These are phyloP conservation scores for Elsinoe perseae DNA, from an alignment of 2,329 filamentous ascomycete species.

Conservation along the genomic window DNA sequence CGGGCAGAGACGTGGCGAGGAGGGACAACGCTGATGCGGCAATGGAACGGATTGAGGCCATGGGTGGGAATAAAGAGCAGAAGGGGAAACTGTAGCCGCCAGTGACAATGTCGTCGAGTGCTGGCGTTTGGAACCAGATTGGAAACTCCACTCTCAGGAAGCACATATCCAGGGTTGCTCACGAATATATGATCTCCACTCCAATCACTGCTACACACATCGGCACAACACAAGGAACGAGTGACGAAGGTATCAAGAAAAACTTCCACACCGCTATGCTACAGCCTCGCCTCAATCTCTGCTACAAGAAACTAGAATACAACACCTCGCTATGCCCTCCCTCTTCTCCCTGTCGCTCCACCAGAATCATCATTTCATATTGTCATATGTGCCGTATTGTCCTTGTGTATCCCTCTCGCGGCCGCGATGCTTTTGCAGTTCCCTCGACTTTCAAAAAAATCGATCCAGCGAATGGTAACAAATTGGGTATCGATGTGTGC, in stretches of 20 bases:
- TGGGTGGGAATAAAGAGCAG: background rate
- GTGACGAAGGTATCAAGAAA: no score
- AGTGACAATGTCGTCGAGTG: no score
- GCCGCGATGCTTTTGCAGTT: background rate
- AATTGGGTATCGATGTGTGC: background rate
- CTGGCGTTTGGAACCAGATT: no score
- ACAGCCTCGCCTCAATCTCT: background rate
- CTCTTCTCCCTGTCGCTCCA: no score
- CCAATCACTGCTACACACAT: no score
- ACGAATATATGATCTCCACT: no score
- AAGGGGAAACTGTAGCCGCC: background rate
- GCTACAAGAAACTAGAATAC: background rate
- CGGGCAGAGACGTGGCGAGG: background rate
- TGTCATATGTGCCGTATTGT: background rate
- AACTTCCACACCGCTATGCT: background rate
- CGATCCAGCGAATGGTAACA: background rate
- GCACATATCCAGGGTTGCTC: no score
- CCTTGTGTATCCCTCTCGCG: background rate
- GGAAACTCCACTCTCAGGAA: no score
- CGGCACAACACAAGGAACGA: background rate
- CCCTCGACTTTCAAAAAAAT: background rate
- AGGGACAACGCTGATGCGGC: conserved; percentile 1
- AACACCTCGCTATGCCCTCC: background rate
- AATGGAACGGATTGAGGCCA: conserved; percentile 2
- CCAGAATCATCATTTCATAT: background rate